phyloP scores from a whole-genome alignment of 169 alveolate species.

The Blepharisma undulans region DNA sequence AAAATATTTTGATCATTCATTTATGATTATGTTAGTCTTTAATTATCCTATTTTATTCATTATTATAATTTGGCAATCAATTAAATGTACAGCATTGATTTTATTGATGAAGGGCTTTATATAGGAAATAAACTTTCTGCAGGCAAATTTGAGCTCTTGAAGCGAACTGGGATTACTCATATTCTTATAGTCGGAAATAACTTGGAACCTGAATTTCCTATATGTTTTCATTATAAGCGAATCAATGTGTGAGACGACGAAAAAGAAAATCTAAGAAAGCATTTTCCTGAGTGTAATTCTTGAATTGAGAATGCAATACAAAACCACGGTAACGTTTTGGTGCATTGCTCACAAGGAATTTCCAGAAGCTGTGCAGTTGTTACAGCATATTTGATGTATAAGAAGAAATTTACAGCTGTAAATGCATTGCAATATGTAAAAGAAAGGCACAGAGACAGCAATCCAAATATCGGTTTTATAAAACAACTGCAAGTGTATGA shows the following conservation, averaged over 20 bases:
- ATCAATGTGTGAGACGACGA: background rate
- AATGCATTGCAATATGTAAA: slow-evolving; percentile 24
- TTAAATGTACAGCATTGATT: background rate
- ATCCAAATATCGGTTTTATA: slow-evolving; percentile 43
- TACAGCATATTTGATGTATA: slow-evolving; percentile 32
- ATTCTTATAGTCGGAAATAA: slow-evolving; percentile 23
- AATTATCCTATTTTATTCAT: too few relatives aligned
- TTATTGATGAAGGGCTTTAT: background rate
- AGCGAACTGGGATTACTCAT: slow-evolving; percentile 29
- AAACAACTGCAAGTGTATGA: slow-evolving; percentile 24
- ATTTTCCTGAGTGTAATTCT: slow-evolving; percentile 21
- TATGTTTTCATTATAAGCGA: background rate
- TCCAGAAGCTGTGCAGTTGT: slow-evolving; percentile 8
- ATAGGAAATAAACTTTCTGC: background rate
- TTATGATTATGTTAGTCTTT: too few relatives aligned
- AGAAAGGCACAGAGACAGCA: background rate
- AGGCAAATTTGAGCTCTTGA: background rate
- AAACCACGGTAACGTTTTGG: slow-evolving; percentile 31
- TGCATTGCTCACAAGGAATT: slow-evolving; percentile 44
- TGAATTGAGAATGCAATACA: background rate
- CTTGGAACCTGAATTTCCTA: background rate
- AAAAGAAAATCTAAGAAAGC: background rate
- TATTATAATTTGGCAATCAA: too few relatives aligned
- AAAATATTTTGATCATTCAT: too few relatives aligned
- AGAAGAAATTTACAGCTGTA: background rate